These are phyloP conservation scores for Teratosphaeria nubilosa DNA, from an alignment of 2,329 filamentous ascomycete species.

Conservation along the genomic window DNA sequence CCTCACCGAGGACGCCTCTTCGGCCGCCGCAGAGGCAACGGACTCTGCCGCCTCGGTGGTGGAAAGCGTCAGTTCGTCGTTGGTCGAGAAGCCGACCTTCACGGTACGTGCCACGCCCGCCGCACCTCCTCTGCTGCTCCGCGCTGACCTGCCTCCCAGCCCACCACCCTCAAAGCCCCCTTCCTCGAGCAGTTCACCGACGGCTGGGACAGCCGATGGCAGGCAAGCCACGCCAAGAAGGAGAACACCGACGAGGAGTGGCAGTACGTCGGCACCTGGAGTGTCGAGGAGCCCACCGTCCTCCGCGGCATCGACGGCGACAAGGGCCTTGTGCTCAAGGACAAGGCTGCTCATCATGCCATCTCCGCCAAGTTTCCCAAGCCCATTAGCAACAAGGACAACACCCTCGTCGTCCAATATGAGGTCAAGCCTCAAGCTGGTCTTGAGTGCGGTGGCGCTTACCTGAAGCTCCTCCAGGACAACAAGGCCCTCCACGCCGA, in stretches of 20 bases:
- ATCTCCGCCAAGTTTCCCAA: slow-evolving; percentile 98
- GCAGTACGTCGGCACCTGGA: slow-evolving; percentile 95
- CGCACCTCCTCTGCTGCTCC: not conserved
- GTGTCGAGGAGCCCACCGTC: slow-evolving; percentile 84
- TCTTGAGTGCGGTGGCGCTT: slow-evolving; percentile 94
- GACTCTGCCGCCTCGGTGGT: slow-evolving; percentile 46
- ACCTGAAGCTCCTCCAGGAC: slow-evolving; percentile 97
- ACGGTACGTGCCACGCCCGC: slow-evolving; percentile 55
- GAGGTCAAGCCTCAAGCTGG: slow-evolving; percentile 98
- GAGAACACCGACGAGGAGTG: slow-evolving; percentile 79
- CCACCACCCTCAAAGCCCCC: slow-evolving; percentile 75
- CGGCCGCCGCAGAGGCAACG: slow-evolving; percentile 40
- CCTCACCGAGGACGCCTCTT: slow-evolving; percentile 57
- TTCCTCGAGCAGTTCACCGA: slow-evolving; percentile 99
- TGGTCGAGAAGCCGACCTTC: slow-evolving; percentile 67
- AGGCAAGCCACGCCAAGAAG: slow-evolving; percentile 94
- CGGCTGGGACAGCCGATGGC: slow-evolving; percentile 88
- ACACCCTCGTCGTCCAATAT: slow-evolving; percentile 95
- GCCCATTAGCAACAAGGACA: slow-evolving; percentile 93
- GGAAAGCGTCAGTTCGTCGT: slow-evolving; percentile 46
- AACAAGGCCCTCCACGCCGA: slow-evolving; percentile 95
- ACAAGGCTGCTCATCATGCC: slow-evolving; percentile 93
- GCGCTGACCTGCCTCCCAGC: slow-evolving; percentile 43
- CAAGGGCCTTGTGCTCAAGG: slow-evolving; percentile 96
- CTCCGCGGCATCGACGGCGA: slow-evolving; percentile 90